phyloP scores from a whole-genome alignment of 2,329 filamentous ascomycete species.

The Waltergamsia citrina region DNA sequence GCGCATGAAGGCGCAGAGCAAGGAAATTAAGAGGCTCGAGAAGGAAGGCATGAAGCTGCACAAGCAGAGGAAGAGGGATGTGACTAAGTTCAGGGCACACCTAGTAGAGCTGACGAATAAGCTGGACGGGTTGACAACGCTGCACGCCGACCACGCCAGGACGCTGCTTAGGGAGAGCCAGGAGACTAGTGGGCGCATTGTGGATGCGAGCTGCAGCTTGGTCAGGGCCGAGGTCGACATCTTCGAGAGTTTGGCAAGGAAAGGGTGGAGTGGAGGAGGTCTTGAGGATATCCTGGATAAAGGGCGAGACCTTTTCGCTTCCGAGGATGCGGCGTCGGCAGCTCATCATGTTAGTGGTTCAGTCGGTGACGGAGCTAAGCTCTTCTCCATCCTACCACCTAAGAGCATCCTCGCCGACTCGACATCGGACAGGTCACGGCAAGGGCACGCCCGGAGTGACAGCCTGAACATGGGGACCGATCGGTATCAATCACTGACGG shows the following conservation, averaged over 20 bases:
- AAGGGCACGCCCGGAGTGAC: slow-evolving; percentile 36
- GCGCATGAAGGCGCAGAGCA: slow-evolving; percentile 42
- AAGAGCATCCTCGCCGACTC: slow-evolving; percentile 52
- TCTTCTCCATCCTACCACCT: slow-evolving; percentile 56
- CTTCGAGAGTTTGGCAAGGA: slow-evolving; percentile 55
- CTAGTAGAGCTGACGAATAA: slow-evolving; percentile 53
- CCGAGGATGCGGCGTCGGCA: slow-evolving; percentile 19
- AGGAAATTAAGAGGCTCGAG: slow-evolving; percentile 54
- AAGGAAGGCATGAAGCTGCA: slow-evolving; percentile 56
- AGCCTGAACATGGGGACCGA: slow-evolving; percentile 43
- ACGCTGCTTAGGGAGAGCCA: slow-evolving; percentile 53
- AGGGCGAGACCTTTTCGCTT: slow-evolving; percentile 51
- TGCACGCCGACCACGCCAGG: slow-evolving; percentile 52
- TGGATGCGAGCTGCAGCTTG: slow-evolving; percentile 55
- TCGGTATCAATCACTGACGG: slow-evolving; percentile 49
- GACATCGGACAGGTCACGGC: slow-evolving; percentile 24
- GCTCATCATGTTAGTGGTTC: slow-evolving; percentile 18
- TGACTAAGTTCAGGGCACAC: slow-evolving; percentile 52
- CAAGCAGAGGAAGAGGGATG: slow-evolving; percentile 48
- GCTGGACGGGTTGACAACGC: slow-evolving; percentile 51
- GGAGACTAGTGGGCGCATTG: slow-evolving; percentile 51
- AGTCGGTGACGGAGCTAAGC: slow-evolving; percentile 29
- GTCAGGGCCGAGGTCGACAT: slow-evolving; percentile 63
- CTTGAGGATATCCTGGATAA: slow-evolving; percentile 57
- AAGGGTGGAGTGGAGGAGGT: slow-evolving; percentile 59